phyloP scores from a whole-genome alignment of 495 filamentous ascomycete species.

The Aspergillus egyptiacus region DNA sequence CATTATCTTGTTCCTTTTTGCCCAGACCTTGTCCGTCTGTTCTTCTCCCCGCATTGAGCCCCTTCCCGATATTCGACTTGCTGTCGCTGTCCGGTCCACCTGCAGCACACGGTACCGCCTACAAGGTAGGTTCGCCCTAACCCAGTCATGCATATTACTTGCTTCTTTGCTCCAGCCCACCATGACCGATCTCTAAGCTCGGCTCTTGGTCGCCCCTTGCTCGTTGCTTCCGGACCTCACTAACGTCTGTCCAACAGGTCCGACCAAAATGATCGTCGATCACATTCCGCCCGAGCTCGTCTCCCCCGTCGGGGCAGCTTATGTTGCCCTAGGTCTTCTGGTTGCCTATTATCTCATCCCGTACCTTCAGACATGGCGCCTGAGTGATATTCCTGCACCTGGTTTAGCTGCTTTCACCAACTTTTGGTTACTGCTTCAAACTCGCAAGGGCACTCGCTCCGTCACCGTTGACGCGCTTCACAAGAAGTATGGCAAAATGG shows the following conservation, averaged over 20 bases:
- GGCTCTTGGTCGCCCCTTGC: background rate
- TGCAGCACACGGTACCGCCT: too few relatives aligned
- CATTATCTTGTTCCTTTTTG: background rate
- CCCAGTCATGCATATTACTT: too few relatives aligned
- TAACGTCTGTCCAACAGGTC: background rate
- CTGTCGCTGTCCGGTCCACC: too few relatives aligned
- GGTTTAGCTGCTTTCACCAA: conserved; percentile 64
- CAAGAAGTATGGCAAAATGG: conserved; percentile 59
- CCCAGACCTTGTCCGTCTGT: too few relatives aligned
- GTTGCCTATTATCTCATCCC: conserved; percentile 61
- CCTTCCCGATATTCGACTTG: too few relatives aligned
- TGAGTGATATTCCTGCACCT: conserved; percentile 63
- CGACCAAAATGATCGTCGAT: background rate
- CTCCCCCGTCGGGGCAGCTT: conserved; percentile 53
- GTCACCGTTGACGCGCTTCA: conserved; percentile 64
- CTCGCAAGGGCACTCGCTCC: conserved; percentile 62
- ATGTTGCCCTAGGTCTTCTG: conserved; percentile 46
- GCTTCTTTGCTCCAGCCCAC: too few relatives aligned
- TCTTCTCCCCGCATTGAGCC: too few relatives aligned
- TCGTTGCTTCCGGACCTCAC: background rate
- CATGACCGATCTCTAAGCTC: too few relatives aligned
- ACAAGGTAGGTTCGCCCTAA: too few relatives aligned
- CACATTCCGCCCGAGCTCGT: conserved; percentile 28
- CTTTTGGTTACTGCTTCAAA: conserved; percentile 69
- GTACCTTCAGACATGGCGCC: conserved; percentile 59